These are phyloP conservation scores for Xylaria sp. DNA, from an alignment of 495 filamentous ascomycete genomes.

Conservation along the genomic window DNA sequence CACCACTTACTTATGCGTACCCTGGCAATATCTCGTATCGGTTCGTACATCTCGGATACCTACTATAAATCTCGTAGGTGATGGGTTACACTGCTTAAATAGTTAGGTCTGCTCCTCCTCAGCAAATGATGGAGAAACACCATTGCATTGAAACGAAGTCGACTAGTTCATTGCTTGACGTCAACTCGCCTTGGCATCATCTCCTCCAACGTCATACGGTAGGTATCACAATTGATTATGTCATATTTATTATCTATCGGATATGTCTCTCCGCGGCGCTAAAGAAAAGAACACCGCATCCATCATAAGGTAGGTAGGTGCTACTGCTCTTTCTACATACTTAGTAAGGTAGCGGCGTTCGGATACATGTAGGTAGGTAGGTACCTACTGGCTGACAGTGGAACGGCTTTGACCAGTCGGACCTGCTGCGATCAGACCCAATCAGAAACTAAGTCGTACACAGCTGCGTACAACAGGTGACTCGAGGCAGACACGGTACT, in stretches of 20 bases:
- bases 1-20: too few species aligned
- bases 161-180: neutral
- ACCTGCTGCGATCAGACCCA: neutral
- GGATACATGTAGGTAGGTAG: too few species aligned
- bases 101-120: neutral
- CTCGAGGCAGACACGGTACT: neutral
- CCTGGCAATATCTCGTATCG: neutral
- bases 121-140: neutral
- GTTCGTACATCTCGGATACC: constrained; percentile 2
- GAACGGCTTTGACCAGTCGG: neutral
- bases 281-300: neutral
- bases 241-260: neutral
- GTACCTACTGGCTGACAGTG: neutral
- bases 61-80: neutral
- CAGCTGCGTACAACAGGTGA: neutral
- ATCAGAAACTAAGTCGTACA: neutral
- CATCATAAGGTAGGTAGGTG: too few species aligned
- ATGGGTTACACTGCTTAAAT: too few species aligned
- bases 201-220: neutral
- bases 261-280: neutral
- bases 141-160: neutral
- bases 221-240: neutral
- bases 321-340: too few species aligned
- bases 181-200: neutral
- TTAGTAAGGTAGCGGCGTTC: too few species aligned